Conservation (phyloP, 2,329 filamentous ascomycete genomes). For the Botrytis medusae region DNA sequence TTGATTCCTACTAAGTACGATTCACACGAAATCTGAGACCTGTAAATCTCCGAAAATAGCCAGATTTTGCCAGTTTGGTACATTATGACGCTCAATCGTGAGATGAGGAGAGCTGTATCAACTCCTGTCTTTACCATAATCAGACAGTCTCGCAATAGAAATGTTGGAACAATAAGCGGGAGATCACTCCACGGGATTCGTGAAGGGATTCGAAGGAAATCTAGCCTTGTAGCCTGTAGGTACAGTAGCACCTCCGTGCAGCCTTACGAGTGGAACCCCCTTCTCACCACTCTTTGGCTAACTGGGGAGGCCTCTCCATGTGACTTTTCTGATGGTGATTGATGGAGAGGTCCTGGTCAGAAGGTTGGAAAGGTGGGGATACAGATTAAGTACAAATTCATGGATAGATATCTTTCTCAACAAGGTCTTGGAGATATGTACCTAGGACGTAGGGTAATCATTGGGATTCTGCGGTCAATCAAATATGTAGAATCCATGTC, state of each 20-base stretch:
- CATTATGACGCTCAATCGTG: background rate
- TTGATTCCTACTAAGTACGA: background rate
- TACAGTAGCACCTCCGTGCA: conserved; percentile 18
- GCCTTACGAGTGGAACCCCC: conserved; percentile 25
- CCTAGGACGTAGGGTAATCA: background rate
- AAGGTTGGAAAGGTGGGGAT: conserved; percentile 13
- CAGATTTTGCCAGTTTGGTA: conserved; percentile 6
- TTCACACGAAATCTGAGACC: conserved; percentile 1
- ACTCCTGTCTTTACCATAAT: conserved; percentile 16
- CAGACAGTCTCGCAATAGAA: conserved; percentile 9
- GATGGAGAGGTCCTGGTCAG: conserved; percentile 16
- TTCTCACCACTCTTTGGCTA: background rate
- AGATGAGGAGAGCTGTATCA: conserved; percentile 23
- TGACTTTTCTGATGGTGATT: conserved; percentile 13
- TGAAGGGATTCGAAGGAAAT: conserved; percentile 10
- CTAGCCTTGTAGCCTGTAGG: conserved; percentile 19
- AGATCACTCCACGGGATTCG: conserved; percentile 19
- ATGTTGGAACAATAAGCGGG: conserved; percentile 13
- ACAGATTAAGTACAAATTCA: background rate
- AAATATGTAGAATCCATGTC: background rate
- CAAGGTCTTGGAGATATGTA: background rate
- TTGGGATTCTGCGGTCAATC: background rate
- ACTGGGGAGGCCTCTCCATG: background rate
- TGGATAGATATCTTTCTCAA: background rate
- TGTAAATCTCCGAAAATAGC: background rate